A percentile compares a stretch with the other conserved stretches of the same genome.
Evolutionary conservation across 208 protist genomes (phyloP).

Genomic region (Naegleria gruberi): DNA sequence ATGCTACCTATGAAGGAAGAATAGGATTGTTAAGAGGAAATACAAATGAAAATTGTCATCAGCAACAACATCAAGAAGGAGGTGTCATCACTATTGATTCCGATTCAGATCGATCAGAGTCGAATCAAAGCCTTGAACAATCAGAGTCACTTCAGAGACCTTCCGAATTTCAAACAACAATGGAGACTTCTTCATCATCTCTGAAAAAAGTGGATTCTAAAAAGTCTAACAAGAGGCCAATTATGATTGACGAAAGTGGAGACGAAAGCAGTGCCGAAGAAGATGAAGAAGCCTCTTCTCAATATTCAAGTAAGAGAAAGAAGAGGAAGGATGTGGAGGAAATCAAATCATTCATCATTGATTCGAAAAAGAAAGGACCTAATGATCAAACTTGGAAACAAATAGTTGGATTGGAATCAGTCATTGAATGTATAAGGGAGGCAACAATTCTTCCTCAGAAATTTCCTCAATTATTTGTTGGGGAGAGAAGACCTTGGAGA

Average conservation of each 20-base stretch:
- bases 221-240: not conserved
- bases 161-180: not conserved
- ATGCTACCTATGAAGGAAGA: not conserved
- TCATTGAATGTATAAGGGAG: conserved; percentile 89
- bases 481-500: conserved; percentile 69
- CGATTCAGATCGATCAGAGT: not conserved
- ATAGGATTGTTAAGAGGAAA: not conserved
- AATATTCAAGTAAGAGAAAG: not conserved
- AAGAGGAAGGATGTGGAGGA: not conserved
- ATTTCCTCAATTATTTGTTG: conserved; percentile 92
- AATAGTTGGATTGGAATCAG: conserved; percentile 85
- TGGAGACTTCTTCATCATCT: not conserved
- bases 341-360: not conserved
- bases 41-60: not conserved
- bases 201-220: not conserved
- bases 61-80: not conserved
- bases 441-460: conserved; percentile 87
- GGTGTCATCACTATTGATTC: not conserved
- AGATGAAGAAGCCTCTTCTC: too few species aligned
- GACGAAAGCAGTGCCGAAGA: not conserved
- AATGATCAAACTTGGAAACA: conserved; percentile 56
- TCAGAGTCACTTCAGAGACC: not conserved
- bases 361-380: not conserved
- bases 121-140: not conserved
- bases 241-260: not conserved